phyloP scores from a whole-genome alignment of 2,329 filamentous ascomycete genomes.

The Cladorrhinum sp. region DNA sequence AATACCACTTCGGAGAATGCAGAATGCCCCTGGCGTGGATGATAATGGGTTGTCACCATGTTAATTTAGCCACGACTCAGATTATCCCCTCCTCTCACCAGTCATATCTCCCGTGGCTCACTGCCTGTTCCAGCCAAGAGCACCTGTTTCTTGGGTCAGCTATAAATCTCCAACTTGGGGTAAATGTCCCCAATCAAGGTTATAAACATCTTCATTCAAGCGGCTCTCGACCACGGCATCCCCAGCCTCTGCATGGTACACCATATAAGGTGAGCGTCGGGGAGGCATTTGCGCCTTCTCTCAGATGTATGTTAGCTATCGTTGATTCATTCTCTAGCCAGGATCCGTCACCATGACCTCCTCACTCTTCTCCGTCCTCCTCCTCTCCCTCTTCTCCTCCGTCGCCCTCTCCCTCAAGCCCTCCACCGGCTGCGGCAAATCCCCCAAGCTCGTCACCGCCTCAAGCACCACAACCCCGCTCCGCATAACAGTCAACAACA shows the following conservation, averaged over 20 bases:
- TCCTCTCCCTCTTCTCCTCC: conserved; percentile 7
- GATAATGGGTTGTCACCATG: background rate
- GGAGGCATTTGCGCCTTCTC: background rate
- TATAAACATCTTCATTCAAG: background rate
- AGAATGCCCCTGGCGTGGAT: background rate
- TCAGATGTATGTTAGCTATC: background rate
- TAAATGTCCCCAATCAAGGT: background rate
- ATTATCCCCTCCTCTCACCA: background rate
- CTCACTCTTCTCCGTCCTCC: conserved; percentile 6
- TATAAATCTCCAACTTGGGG: background rate
- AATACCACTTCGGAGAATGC: background rate
- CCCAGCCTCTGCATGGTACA: background rate
- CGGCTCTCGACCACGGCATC: conserved; percentile 2
- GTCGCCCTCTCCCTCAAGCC: conserved; percentile 6
- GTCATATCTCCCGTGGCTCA: background rate
- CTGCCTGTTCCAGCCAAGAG: background rate
- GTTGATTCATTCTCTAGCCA: background rate
- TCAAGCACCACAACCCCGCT: conserved; percentile 6
- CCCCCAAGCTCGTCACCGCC: conserved; percentile 11
- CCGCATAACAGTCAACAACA: conserved; percentile 10
- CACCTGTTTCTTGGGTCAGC: background rate
- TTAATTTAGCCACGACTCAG: background rate
- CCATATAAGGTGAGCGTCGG: background rate
- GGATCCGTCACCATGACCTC: background rate
- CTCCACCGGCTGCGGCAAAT: conserved; percentile 15